Percentiles rank a stretch among this genome's conserved stretches.
These are phyloP conservation scores for Penicillium paneum DNA, from an alignment of 2,329 filamentous ascomycete species.

Conservation along the genomic window DNA sequence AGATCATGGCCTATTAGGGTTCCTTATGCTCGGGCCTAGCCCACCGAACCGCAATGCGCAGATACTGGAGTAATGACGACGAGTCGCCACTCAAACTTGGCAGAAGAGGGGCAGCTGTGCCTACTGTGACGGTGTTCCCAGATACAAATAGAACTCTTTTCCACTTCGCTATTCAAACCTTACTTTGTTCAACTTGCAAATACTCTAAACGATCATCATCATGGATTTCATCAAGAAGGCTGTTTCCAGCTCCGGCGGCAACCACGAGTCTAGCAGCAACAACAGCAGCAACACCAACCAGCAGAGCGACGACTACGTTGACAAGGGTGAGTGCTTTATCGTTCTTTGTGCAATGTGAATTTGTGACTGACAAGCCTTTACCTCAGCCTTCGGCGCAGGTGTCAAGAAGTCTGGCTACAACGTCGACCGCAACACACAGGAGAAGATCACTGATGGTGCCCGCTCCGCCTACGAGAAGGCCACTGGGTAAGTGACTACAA, in stretches of 20 bases:
- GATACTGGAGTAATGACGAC: background rate
- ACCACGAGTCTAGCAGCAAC: background rate
- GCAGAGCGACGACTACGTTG: constrained; percentile 5
- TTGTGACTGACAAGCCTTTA: background rate
- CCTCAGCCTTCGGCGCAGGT: background rate
- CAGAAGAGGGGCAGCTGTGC: constrained; percentile 2
- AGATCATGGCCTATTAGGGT: background rate
- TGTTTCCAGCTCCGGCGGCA: background rate
- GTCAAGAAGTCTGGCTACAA: constrained; percentile 4
- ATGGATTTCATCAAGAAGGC: constrained; percentile 8
- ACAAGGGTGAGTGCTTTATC: background rate
- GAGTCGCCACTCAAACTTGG: background rate
- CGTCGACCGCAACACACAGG: background rate
- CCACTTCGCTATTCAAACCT: background rate
- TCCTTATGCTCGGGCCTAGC: background rate
- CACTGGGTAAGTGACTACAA: background rate
- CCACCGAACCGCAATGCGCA: background rate
- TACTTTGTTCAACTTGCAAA: background rate
- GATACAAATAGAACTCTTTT: background rate
- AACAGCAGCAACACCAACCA: background rate
- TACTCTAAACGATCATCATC: background rate
- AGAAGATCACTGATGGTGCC: constrained; percentile 7
- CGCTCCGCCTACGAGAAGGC: constrained; percentile 2
- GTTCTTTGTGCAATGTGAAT: too few species aligned
- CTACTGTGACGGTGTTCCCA: background rate